phyloP scores from a whole-genome alignment of 73 alveolate species.

The Paramecium caudatum region DNA sequence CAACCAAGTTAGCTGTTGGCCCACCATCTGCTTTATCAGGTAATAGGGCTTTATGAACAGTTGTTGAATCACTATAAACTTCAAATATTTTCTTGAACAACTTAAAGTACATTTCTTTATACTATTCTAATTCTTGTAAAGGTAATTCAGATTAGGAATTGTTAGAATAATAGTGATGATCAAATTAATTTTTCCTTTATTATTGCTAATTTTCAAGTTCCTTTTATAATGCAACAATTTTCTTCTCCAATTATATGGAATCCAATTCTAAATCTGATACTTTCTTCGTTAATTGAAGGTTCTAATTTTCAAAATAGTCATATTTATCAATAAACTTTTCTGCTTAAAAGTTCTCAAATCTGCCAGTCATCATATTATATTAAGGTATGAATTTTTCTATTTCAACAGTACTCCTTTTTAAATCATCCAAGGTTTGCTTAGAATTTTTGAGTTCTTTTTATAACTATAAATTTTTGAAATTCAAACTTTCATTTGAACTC shows the following conservation, averaged over 20 bases:
- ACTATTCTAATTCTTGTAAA: background rate
- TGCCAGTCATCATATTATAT: constrained; percentile 27
- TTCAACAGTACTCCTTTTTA: constrained; percentile 51
- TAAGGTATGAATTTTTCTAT: constrained; percentile 61
- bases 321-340: constrained; percentile 56
- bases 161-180: background rate
- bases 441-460: constrained; percentile 29
- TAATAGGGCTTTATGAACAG: background rate
- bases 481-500: constrained; percentile 66
- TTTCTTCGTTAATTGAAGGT: background rate
- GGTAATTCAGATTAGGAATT: background rate
- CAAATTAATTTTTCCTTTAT: background rate
- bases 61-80: constrained; percentile 50
- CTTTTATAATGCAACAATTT: background rate
- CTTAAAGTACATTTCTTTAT: constrained; percentile 25
- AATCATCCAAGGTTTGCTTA: background rate
- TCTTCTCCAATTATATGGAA: background rate
- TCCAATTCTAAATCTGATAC: constrained; percentile 59
- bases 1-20: constrained; percentile 68
- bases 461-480: background rate
- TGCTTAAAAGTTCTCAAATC: constrained; percentile 7
- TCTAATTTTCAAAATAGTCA: constrained; percentile 55
- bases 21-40: constrained; percentile 72
- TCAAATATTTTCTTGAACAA: constrained; percentile 49
- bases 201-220: background rate